Evolutionary conservation across 768 basidiomycete species (phyloP), one percentile per base, ranked within the genome.

Genomic region (Mycena haematopus): DNA sequence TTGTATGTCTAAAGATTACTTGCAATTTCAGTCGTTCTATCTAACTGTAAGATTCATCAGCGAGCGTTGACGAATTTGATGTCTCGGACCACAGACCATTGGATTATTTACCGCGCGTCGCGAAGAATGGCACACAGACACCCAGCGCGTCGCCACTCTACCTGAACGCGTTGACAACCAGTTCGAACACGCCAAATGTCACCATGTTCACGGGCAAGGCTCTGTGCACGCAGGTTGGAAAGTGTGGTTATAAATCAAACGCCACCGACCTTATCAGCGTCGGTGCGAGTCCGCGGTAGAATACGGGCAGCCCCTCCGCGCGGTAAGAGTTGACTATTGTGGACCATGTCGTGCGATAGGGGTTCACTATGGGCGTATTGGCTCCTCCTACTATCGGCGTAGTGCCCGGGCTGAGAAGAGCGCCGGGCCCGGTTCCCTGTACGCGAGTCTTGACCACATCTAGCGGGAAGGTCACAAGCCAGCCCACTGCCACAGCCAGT

Each of bases 391-490:
- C 45, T 42, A 74, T 57, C 24, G 70, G 65, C 5, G 69, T 52
- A 11, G 60, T 47, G 11, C 15, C 35, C 10, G 58, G 15, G 44
- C 38, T 55, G 24, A 27, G 19, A 29, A 35, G 25, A 38, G 47
- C 42, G 46, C 58, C 62, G 14, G 42, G 52, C 36, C 75, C 70
- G 38, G 73, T 79, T 29, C 85, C 85, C 73, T 97, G 95, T 68
- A 95, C 85, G 6, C 94, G 86, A 15, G 95, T 96, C 77, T 97
- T 96, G 63, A 96, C 82, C 3, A 95, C 90, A 70, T 97, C 95
- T 58, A 95, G 79, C 2, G 93, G 93, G 73, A 96, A 97, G 1
- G 94, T 96, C 2, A 78, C 80, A 0, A 87, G 38, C 93, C 93
- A 96, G 10, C 91, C 91, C 10, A 82, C 82, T 82, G 53, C 6